Conservation (phyloP, 768 basidiomycete genomes). For the Suillus subaureus region DNA sequence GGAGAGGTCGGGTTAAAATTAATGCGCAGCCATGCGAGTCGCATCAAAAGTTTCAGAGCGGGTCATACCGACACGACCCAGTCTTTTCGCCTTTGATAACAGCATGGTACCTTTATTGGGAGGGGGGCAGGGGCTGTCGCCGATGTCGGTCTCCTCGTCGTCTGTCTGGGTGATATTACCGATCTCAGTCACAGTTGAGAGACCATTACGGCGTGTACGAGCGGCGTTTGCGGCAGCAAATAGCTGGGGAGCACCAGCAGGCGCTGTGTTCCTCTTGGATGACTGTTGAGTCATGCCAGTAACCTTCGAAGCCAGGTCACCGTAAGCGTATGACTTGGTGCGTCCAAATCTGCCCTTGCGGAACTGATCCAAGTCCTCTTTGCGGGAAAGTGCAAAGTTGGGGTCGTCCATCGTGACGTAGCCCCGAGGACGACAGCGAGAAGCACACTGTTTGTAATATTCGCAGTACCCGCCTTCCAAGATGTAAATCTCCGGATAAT, state of each 20-base stretch:
- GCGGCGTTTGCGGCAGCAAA: constrained; percentile 75
- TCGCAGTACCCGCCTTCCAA: constrained; percentile 95
- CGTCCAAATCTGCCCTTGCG: constrained; percentile 86
- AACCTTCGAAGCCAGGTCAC: constrained; percentile 60
- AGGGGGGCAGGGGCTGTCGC: constrained; percentile 88
- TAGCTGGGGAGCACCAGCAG: constrained; percentile 52
- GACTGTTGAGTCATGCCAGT: constrained; percentile 39
- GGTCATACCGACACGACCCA: constrained; percentile 47
- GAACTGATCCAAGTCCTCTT: constrained; percentile 90
- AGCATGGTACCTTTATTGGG: constrained; percentile 52
- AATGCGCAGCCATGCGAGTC: constrained; percentile 51
- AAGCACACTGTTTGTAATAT: constrained; percentile 71
- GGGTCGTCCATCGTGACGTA: constrained; percentile 98
- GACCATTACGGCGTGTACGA: constrained; percentile 59
- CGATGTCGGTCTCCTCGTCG: constrained; percentile 77
- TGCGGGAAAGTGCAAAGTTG: constrained; percentile 72
- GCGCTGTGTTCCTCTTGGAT: constrained; percentile 69
- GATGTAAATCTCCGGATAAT: constrained; percentile 96
- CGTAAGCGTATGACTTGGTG: constrained; percentile 91
- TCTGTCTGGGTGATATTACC: constrained; percentile 64
- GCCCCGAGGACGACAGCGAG: constrained; percentile 75
- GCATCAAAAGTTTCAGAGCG: constrained; percentile 76
- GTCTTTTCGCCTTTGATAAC: constrained; percentile 60
- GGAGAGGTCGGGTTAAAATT: constrained; percentile 24
- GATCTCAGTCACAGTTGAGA: constrained; percentile 71